Conservation (phyloP, 2,329 filamentous ascomycete genomes). For the Ceratocystis harringtonii region DNA sequence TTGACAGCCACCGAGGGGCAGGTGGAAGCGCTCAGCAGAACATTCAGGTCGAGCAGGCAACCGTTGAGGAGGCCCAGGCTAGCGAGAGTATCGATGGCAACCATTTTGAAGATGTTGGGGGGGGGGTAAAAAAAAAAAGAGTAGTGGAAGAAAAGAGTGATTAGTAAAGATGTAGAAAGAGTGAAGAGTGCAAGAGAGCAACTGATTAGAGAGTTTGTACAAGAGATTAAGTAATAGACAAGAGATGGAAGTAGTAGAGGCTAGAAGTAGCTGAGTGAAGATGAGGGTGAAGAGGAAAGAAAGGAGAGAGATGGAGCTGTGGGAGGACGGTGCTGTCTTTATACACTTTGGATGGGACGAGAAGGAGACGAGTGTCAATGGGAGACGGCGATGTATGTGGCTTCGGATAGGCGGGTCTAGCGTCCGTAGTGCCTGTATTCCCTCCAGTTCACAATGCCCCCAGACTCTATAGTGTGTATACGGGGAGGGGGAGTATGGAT, state of each 20-base stretch:
- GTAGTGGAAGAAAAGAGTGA: background rate
- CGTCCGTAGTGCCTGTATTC: background rate
- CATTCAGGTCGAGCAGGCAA: conserved; percentile 12
- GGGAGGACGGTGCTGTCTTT: conserved; percentile 5
- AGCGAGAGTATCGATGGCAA: conserved; percentile 11
- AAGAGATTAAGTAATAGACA: background rate
- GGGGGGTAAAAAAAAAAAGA: background rate
- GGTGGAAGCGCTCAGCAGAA: background rate
- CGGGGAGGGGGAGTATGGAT: background rate
- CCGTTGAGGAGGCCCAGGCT: conserved; percentile 14
- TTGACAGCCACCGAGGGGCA: conserved; percentile 1
- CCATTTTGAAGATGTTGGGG: conserved; percentile 12
- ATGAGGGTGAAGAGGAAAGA: conserved; percentile 16
- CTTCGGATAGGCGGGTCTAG: background rate
- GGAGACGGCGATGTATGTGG: background rate
- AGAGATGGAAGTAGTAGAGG: conserved; percentile 1
- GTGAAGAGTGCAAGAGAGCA: conserved; percentile 1
- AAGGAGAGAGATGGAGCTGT: background rate
- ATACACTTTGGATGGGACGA: conserved; percentile 4
- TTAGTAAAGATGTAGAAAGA: background rate
- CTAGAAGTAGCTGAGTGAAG: conserved; percentile 12
- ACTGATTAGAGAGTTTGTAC: background rate
- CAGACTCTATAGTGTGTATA: background rate
- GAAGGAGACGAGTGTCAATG: background rate
- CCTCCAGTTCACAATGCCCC: background rate